These are phyloP conservation scores for Aechmea fasciata DNA, from an alignment of 176 grass and related monocot species.

Conservation along the genomic window DNA sequence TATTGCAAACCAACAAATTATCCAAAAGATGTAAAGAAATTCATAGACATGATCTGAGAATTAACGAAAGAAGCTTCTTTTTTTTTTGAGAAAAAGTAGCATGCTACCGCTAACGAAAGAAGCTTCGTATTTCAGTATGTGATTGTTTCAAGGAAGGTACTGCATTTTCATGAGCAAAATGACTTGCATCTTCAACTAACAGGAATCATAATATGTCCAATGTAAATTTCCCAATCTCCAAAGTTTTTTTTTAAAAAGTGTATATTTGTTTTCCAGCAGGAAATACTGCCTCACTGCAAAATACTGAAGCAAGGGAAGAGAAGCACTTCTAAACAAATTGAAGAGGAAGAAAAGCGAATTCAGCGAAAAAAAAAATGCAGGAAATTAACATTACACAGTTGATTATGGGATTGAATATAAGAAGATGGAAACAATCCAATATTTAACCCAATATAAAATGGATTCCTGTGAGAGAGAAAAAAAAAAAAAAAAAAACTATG, in stretches of 20 bases:
- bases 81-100: too few species aligned
- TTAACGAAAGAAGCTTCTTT: too few species aligned
- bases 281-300: background rate
- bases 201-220: background rate
- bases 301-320: background rate
- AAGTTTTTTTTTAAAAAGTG: background rate
- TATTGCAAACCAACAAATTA: background rate
- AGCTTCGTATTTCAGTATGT: background rate
- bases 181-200: background rate
- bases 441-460: too few species aligned
- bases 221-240: background rate
- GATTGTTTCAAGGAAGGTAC: background rate
- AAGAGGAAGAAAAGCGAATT: background rate
- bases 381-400: background rate
- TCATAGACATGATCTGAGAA: background rate
- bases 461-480: too few species aligned
- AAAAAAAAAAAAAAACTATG: too few species aligned
- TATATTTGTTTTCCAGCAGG: background rate
- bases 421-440: too few species aligned
- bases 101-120: too few species aligned
- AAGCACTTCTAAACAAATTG: background rate
- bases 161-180: background rate
- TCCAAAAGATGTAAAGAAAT: background rate
- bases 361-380: background rate
- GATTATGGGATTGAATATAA: too few species aligned